phyloP scores from a whole-genome alignment of 805 yeast genomes.

The Metschnikowia kunwiensis region DNA sequence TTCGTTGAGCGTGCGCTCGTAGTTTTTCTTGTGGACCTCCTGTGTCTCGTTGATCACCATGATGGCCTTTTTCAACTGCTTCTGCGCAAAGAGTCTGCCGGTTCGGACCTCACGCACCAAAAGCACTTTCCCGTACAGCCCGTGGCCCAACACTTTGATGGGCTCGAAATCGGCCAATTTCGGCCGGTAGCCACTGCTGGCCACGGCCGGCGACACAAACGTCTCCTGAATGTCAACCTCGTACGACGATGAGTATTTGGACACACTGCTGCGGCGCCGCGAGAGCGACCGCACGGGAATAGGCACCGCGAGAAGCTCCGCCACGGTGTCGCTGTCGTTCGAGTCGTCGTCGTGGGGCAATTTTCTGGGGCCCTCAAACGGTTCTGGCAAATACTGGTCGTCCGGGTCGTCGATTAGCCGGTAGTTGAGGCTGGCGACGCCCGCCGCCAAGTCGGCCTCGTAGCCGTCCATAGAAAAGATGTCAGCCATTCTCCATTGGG shows the following conservation, averaged over 20 bases:
- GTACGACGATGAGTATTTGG: constrained; percentile 27
- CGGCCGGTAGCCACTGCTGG: constrained; percentile 14
- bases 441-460: constrained; percentile 17
- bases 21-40: constrained; percentile 27
- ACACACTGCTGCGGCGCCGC: constrained; percentile 19
- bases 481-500: constrained; percentile 28
- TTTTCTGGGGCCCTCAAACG: not conserved
- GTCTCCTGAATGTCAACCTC: constrained; percentile 34
- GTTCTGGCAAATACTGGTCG: constrained; percentile 4
- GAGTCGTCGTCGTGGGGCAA: constrained; percentile 8
- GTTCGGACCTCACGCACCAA: constrained; percentile 64
- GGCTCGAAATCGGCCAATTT: constrained; percentile 62
- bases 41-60: constrained; percentile 50
- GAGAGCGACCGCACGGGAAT: constrained; percentile 12
- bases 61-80: constrained; percentile 79
- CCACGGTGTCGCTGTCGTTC: constrained; percentile 17
- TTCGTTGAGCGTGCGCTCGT: constrained; percentile 80
- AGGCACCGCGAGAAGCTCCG: constrained; percentile 17
- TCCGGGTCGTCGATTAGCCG: constrained; percentile 20
- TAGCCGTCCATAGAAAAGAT: constrained; percentile 38
- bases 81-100: constrained; percentile 76
- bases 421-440: constrained; percentile 25
- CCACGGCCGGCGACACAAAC: constrained; percentile 27
- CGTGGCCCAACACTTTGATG: constrained; percentile 75
- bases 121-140: constrained; percentile 85